Base-by-base conservation (phyloP, 208 protist genomes). In the Acanthamoeba lenticulata region DNA sequence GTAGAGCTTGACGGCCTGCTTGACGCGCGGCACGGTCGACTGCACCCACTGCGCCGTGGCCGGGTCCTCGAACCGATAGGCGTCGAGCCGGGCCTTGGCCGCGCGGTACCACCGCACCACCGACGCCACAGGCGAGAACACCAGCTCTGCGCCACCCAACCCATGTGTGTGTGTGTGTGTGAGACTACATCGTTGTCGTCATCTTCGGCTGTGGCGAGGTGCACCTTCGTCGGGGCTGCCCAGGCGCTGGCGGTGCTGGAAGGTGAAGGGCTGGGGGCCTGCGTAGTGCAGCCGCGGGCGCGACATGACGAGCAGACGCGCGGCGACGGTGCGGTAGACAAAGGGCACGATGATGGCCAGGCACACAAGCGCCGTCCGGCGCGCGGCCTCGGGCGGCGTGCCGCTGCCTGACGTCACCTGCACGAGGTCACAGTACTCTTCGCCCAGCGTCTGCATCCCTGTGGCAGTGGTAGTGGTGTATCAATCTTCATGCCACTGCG, bases 371-470 rank as follows among this genome's bases (percentile, higher is more conserved):
- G 29, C 38, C 42, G 21, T 32, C 29, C 86, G 86, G 2, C 52
- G 36, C 44, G 36, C n/a, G 17, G n/a, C 42, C 24, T 32, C 86
- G 3, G 40, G 62, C 55, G 86, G 62, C 21, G 62, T 92, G 1
- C 47, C 42, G 86, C 24, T 45, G 40, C 24, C 27, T 24, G 49
- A 29, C n/a, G 34, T 86, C 69, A 94, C 93, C 32, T 60, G 72
- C 57, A 94, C 93, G 9, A 94, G 19, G 36, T 94, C 93, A 67
- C 93, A 94, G 83, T 94, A 94, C 79, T 94, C 93, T n/a, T 94
- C 94, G 49, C 94, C 85, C 29, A 88, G 49, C 9, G 62, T 95
- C 36, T 85, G 60, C 52, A 45, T 72, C 19, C 89, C 89, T 72
- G 40, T 45, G 34, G 11, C n/a, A 21, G 62, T 72, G 27, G 44